Percentiles rank a stretch among this genome's conserved stretches.
Conservation (phyloP, 1,284 basidiomycete species). For the Cryptococcus depauperatus region DNA sequence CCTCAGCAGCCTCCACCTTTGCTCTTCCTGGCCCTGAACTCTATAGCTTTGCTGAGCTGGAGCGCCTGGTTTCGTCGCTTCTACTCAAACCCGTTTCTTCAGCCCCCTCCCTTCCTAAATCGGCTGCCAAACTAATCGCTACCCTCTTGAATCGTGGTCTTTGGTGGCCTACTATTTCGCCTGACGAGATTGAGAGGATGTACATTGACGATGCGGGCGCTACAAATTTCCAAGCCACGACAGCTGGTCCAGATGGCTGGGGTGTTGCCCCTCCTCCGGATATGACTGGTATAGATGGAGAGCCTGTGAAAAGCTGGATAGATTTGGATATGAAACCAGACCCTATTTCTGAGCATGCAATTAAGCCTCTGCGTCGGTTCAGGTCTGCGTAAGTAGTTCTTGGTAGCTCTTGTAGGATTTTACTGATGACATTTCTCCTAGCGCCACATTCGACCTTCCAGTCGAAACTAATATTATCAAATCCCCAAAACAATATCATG, state of each 20-base stretch:
- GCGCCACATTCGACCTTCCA: constrained; percentile 43
- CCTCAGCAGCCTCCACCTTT: constrained; percentile 58
- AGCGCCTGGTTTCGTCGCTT: constrained; percentile 71
- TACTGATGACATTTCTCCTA: constrained; percentile 10
- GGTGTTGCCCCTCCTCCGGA: constrained; percentile 45
- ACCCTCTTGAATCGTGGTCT: constrained; percentile 57
- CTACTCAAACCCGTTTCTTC: constrained; percentile 63
- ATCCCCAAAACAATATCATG: constrained; percentile 46
- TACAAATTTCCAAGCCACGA: constrained; percentile 48
- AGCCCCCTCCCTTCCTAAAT: constrained; percentile 69
- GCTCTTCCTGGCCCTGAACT: constrained; percentile 83
- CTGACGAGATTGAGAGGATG: constrained; percentile 83
- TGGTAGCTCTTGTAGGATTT: not conserved
- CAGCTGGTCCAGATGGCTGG: constrained; percentile 40
- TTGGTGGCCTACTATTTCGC: constrained; percentile 91
- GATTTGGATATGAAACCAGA: constrained; percentile 60
- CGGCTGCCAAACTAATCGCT: constrained; percentile 60
- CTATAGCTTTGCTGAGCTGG: constrained; percentile 75
- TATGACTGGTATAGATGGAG: constrained; percentile 41
- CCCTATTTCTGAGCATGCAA: constrained; percentile 80
- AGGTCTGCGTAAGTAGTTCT: constrained; percentile 55
- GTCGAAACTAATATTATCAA: constrained; percentile 45
- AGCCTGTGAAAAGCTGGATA: constrained; percentile 47
- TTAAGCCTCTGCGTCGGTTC: constrained; percentile 84
- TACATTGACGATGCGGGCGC: constrained; percentile 67